phyloP scores from a whole-genome alignment of 2,329 filamentous ascomycete species.

The Cytospora mali region DNA sequence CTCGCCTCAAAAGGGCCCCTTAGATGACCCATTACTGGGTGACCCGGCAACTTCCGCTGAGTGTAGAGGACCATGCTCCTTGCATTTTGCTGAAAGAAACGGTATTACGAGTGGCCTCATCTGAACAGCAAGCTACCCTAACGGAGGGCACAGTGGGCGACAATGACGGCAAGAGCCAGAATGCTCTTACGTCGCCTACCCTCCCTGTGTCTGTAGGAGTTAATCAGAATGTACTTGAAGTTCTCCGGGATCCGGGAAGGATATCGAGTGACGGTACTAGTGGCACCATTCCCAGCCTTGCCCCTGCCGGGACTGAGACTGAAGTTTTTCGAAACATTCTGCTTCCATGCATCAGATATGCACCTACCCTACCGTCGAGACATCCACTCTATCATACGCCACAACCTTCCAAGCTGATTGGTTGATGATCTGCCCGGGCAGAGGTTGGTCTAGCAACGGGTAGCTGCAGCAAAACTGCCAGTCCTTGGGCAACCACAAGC shows the following conservation, averaged over 20 bases:
- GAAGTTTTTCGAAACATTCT: constrained; percentile 30
- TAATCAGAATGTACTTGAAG: constrained; percentile 19
- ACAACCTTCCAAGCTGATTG: constrained; percentile 49
- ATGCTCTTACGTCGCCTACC: constrained; percentile 12
- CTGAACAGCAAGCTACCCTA: neutral
- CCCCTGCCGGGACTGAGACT: constrained; percentile 24
- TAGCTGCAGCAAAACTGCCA: constrained; percentile 43
- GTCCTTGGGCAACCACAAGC: constrained; percentile 39
- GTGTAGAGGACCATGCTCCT: constrained; percentile 1
- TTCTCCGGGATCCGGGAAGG: constrained; percentile 18
- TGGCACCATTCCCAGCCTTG: constrained; percentile 16
- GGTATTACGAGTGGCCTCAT: neutral
- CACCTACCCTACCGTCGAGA: constrained; percentile 51
- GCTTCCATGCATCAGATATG: constrained; percentile 49
- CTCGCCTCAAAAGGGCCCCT: neutral
- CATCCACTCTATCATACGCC: constrained; percentile 49
- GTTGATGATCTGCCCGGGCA: constrained; percentile 42
- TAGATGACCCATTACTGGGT: neutral
- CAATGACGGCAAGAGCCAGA: neutral
- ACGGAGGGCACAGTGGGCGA: neutral
- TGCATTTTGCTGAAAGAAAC: neutral
- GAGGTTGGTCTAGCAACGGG: constrained; percentile 42
- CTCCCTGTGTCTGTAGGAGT: constrained; percentile 21
- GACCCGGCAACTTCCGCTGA: neutral
- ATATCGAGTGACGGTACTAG: constrained; percentile 22